phyloP scores from a whole-genome alignment of 2,329 filamentous ascomycete genomes.

The Camillea tinctor region DNA sequence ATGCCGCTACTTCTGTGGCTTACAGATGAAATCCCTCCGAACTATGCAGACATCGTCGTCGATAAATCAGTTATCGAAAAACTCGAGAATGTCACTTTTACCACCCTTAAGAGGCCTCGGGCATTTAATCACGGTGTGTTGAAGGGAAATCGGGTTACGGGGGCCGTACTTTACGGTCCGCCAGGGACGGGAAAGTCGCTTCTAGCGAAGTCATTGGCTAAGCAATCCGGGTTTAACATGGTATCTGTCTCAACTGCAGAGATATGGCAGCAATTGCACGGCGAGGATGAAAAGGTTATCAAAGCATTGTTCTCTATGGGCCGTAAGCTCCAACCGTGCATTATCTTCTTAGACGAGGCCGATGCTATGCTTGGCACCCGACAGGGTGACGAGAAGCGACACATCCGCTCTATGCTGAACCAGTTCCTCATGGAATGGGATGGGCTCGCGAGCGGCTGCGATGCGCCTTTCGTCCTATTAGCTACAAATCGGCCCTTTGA shows the following conservation, averaged over 20 bases:
- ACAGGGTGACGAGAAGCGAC: not conserved
- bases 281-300: constrained; percentile 30
- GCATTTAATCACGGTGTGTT: no score
- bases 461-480: not conserved
- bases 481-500: not conserved
- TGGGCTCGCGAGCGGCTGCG: not conserved
- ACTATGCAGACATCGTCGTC: no score
- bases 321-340: constrained; percentile 24
- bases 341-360: constrained; percentile 33
- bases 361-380: constrained; percentile 16
- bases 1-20: no score
- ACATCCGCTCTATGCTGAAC: not conserved
- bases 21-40: no score
- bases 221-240: constrained; percentile 20
- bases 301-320: constrained; percentile 26
- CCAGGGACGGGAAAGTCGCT: constrained; percentile 32
- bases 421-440: constrained; percentile 5
- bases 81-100: no score
- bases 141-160: constrained; percentile 1
- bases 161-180: constrained; percentile 28
- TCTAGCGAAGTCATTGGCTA: constrained; percentile 23
- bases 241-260: constrained; percentile 16
- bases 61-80: no score
- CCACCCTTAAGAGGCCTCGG: no score
- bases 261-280: constrained; percentile 13